Percentiles rank a stretch among this genome's conserved stretches.
Evolutionary conservation across 164 flowering plant species (phyloP).

Genomic region (Tetrastigma voinierianum): DNA sequence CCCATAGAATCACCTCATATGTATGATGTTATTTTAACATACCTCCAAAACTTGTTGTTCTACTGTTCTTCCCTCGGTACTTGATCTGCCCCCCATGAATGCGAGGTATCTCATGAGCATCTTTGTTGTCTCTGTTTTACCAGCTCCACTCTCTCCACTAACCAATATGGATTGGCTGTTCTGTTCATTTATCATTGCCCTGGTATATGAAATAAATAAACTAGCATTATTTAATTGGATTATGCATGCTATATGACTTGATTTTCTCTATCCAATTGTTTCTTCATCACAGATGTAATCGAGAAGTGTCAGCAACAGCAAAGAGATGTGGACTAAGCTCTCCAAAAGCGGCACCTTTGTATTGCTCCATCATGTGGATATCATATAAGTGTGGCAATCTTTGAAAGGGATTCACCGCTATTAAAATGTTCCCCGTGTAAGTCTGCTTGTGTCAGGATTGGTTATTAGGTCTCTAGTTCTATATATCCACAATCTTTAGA

Average conservation of each 20-base stretch:
- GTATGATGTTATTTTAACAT: slow-evolving; percentile 8
- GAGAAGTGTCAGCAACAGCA: slow-evolving; percentile 80
- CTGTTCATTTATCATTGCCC: slow-evolving; percentile 71
- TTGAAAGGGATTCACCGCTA: slow-evolving; percentile 83
- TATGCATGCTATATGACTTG: not conserved
- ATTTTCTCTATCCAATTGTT: not conserved
- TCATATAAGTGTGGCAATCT: slow-evolving; percentile 85
- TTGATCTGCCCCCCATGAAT: slow-evolving; percentile 88
- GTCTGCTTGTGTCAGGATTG: slow-evolving; percentile 49
- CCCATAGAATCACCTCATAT: not conserved
- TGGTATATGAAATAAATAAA: slow-evolving; percentile 18
- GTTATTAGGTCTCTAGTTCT: slow-evolving; percentile 7
- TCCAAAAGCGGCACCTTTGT: slow-evolving; percentile 81
- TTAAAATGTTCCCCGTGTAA: slow-evolving; percentile 83
- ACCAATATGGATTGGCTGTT: slow-evolving; percentile 79
- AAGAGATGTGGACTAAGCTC: slow-evolving; percentile 89
- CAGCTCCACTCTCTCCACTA: slow-evolving; percentile 93
- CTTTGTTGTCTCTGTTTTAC: slow-evolving; percentile 89
- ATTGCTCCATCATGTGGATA: slow-evolving; percentile 83
- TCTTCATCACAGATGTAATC: slow-evolving; percentile 35
- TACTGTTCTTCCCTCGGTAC: slow-evolving; percentile 78
- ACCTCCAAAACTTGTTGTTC: slow-evolving; percentile 93
- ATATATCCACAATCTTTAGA: not conserved
- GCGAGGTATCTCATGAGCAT: slow-evolving; percentile 92
- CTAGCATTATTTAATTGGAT: not conserved